phyloP scores from a whole-genome alignment of 2,329 filamentous ascomycete genomes.

The Aplosporella prunicola region DNA sequence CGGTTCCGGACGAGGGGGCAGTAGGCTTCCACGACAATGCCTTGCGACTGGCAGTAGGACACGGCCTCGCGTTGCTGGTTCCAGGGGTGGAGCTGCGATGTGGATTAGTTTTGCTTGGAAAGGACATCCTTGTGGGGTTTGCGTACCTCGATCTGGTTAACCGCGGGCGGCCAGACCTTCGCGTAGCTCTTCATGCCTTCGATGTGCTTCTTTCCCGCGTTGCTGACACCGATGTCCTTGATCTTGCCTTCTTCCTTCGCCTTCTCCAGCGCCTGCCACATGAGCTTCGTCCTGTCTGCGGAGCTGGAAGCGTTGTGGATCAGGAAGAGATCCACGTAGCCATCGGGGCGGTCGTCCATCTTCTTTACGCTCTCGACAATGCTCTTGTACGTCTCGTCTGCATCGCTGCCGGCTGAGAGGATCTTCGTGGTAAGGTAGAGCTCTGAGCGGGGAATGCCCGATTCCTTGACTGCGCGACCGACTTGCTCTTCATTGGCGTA shows the following conservation, averaged over 20 bases:
- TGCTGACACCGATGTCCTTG: conserved; percentile 62
- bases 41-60: conserved; percentile 48
- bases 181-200: conserved; percentile 59
- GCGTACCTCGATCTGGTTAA: conserved; percentile 62
- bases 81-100: conserved; percentile 58
- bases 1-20: conserved; percentile 60
- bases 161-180: conserved; percentile 58
- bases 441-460: conserved; percentile 46
- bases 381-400: conserved; percentile 51
- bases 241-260: conserved; percentile 50
- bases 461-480: conserved; percentile 51
- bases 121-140: conserved; percentile 1
- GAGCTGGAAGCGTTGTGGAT: conserved; percentile 57
- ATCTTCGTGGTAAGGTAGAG: conserved; percentile 67
- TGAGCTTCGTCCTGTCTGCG: conserved; percentile 44
- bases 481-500: conserved; percentile 63
- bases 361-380: conserved; percentile 54
- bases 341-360: conserved; percentile 42
- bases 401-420: conserved; percentile 42
- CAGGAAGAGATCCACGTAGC: conserved; percentile 63
- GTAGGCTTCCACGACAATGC: conserved; percentile 54
- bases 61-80: conserved; percentile 54
- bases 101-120: background rate
- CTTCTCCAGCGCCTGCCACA: conserved; percentile 59
- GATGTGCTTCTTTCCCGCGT: conserved; percentile 58